Conservation (phyloP, 2,329 filamentous ascomycete genomes). For the Thielaviopsis populi region DNA sequence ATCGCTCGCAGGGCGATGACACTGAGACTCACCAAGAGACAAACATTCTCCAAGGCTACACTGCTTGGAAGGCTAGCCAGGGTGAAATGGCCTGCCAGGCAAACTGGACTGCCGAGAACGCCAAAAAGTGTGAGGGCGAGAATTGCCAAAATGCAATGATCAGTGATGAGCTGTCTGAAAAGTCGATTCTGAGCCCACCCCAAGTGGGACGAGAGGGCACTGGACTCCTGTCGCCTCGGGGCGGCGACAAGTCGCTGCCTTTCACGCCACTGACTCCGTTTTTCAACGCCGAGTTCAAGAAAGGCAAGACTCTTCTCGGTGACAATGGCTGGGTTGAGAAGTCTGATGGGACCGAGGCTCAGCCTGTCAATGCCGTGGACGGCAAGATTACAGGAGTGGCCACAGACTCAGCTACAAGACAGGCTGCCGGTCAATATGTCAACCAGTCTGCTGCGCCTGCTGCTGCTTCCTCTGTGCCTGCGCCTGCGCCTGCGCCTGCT, state of each 20-base stretch:
- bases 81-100: neutral
- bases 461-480: neutral
- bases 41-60: constrained; percentile 11
- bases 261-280: constrained; percentile 33
- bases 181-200: neutral
- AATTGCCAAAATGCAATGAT: neutral
- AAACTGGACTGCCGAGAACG: neutral
- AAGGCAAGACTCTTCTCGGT: constrained; percentile 39
- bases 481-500: neutral
- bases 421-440: neutral
- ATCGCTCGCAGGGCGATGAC: neutral
- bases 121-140: neutral
- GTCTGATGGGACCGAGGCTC: constrained; percentile 20
- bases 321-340: constrained; percentile 42
- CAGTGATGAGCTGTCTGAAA: neutral
- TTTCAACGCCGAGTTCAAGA: constrained; percentile 28
- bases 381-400: neutral
- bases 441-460: neutral
- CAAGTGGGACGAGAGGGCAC: neutral
- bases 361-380: neutral
- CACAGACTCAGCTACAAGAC: neutral
- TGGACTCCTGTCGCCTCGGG: neutral
- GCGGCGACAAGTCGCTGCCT: neutral
- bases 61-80: constrained; percentile 7
- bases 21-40: neutral